These are phyloP conservation scores for Knufia petricola DNA, from an alignment of 2,329 filamentous ascomycete species.

Conservation along the genomic window DNA sequence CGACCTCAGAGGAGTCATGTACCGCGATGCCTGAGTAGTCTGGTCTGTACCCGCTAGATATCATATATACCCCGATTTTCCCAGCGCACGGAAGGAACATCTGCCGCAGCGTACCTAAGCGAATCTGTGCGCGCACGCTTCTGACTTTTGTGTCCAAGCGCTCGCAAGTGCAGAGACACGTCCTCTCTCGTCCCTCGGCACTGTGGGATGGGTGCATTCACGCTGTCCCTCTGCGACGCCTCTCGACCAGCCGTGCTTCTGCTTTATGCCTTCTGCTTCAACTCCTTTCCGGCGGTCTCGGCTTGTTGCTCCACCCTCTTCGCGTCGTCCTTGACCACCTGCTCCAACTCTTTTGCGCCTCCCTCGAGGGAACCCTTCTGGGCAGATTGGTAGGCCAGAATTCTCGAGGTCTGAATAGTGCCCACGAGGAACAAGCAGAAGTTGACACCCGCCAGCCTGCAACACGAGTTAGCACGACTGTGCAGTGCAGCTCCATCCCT, in stretches of 20 bases:
- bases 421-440: slow-evolving; percentile 93
- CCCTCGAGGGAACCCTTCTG: slow-evolving; percentile 41
- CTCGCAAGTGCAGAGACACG: too few species aligned
- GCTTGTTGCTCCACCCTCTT: slow-evolving; percentile 19
- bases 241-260: not conserved
- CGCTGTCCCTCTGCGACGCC: too few species aligned
- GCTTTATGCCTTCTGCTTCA: not conserved
- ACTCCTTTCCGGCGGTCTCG: slow-evolving; percentile 11
- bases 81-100: too few species aligned
- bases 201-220: too few species aligned
- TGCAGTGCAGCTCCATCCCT: not conserved
- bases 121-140: too few species aligned
- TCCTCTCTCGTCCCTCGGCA: too few species aligned
- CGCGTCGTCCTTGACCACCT: slow-evolving; percentile 29
- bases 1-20: too few species aligned
- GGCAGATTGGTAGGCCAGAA: slow-evolving; percentile 55
- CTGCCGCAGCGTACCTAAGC: too few species aligned
- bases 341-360: slow-evolving; percentile 31
- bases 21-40: too few species aligned
- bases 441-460: slow-evolving; percentile 83
- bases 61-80: too few species aligned
- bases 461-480: not conserved
- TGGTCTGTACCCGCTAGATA: too few species aligned
- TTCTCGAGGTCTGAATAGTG: slow-evolving; percentile 69
- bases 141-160: too few species aligned